Evolutionary conservation across 805 yeast species (phyloP).

Genomic region (Wickerhamomyces sydowiorum): DNA sequence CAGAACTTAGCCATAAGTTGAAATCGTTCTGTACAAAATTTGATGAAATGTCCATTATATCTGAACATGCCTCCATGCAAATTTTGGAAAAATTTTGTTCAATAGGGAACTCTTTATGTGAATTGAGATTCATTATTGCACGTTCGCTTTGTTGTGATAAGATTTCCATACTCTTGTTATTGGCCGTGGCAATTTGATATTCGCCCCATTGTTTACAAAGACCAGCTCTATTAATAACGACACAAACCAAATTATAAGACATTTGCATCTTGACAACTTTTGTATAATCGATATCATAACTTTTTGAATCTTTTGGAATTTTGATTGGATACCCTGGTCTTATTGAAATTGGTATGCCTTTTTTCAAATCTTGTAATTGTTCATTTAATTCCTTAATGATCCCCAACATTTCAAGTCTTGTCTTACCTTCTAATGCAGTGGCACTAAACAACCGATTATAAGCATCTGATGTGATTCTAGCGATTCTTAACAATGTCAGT

Average conservation of each 20-base stretch:
- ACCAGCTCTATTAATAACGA: conserved; percentile 7
- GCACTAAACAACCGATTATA: conserved; percentile 8
- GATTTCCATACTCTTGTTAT: too few relatives aligned
- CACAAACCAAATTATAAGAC: conserved; percentile 4
- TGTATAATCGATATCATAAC: background rate
- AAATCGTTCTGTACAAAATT: background rate
- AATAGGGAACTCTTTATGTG: background rate
- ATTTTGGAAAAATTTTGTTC: background rate
- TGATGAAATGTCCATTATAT: conserved; percentile 5
- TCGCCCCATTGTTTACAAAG: conserved; percentile 5
- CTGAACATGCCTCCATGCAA: conserved; percentile 6
- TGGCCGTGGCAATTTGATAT: too few relatives aligned
- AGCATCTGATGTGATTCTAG: conserved; percentile 3
- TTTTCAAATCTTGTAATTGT: conserved; percentile 2
- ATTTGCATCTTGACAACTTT: conserved; percentile 6
- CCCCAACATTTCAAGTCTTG: conserved; percentile 2
- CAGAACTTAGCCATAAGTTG: conserved; percentile 1
- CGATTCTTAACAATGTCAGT: background rate
- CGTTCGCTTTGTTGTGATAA: too few relatives aligned
- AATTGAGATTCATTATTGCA: conserved; percentile 2
- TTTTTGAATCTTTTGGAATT: conserved; percentile 1
- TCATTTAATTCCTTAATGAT: conserved; percentile 4
- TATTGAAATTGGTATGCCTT: conserved; percentile 4
- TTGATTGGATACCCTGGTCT: conserved; percentile 8
- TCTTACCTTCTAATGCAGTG: conserved; percentile 5